Evolutionary conservation across 202 grass and related monocot genomes (phyloP).

Genomic region (Brachypodium distachyon): DNA sequence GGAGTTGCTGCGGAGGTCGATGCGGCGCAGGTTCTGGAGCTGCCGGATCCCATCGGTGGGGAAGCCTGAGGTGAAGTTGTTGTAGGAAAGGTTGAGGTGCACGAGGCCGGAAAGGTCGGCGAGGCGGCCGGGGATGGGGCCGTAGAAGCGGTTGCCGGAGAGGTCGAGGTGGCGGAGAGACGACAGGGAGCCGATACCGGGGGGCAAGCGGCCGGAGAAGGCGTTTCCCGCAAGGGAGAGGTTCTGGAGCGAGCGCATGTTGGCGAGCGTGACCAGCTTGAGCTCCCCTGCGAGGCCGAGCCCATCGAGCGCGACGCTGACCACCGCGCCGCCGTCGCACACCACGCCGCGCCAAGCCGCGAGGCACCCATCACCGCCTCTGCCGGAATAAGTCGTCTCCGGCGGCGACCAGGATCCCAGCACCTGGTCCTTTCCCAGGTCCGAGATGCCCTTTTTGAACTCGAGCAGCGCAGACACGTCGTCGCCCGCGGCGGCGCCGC

Average conservation of each 20-base stretch:
- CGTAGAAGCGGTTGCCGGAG: conserved; percentile 78
- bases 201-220: conserved; percentile 81
- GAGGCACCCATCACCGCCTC: conserved; percentile 24
- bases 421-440: conserved; percentile 21
- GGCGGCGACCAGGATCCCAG: conserved; percentile 48
- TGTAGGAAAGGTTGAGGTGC: conserved; percentile 71
- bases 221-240: conserved; percentile 74
- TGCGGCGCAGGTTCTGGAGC: conserved; percentile 73
- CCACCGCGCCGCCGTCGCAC: conserved; percentile 58
- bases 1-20: conserved; percentile 65
- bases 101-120: conserved; percentile 54
- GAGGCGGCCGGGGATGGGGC: conserved; percentile 61
- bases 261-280: conserved; percentile 52
- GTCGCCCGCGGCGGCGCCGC: conserved; percentile 29
- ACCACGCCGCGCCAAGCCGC: conserved; percentile 52
- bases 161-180: conserved; percentile 66
- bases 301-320: conserved; percentile 45
- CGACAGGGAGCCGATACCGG: conserved; percentile 45
- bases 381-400: not conserved
- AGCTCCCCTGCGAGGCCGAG: conserved; percentile 65
- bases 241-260: conserved; percentile 46
- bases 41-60: conserved; percentile 54
- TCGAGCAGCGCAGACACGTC: conserved; percentile 62
- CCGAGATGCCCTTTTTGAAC: conserved; percentile 81
- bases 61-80: conserved; percentile 72